Conservation (phyloP, 2,329 filamentous ascomycete species). For the Fusarium tricinctum region DNA sequence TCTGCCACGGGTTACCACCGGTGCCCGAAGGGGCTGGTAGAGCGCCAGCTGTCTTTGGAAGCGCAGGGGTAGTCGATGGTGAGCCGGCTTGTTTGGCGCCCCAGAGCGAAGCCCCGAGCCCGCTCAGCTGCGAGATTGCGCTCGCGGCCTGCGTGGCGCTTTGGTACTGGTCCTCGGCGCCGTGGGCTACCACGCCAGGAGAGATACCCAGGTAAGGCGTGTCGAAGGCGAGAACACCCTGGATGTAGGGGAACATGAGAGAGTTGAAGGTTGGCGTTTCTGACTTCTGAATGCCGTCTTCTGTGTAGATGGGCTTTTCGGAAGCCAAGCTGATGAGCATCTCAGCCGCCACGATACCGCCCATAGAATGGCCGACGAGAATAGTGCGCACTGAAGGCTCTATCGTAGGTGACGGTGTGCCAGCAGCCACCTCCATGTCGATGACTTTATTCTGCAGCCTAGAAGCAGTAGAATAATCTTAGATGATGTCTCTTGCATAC, state of each 20-base stretch:
- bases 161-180: constrained; percentile 87
- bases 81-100: constrained; percentile 57
- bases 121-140: constrained; percentile 75
- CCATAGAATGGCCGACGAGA: constrained; percentile 90
- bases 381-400: constrained; percentile 87
- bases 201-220: constrained; percentile 90
- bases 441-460: constrained; percentile 94
- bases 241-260: constrained; percentile 94
- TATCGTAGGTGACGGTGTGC: constrained; percentile 84
- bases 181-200: constrained; percentile 85
- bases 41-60: constrained; percentile 44
- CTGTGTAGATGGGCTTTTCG: constrained; percentile 66
- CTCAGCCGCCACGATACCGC: constrained; percentile 94
- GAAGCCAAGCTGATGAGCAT: constrained; percentile 79
- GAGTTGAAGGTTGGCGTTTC: constrained; percentile 61
- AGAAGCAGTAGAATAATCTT: background rate
- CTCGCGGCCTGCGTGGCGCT: constrained; percentile 76
- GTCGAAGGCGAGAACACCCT: constrained; percentile 92
- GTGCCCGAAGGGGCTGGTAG: constrained; percentile 50
- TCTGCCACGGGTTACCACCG: constrained; percentile 71
- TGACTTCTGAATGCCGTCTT: constrained; percentile 58
- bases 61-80: constrained; percentile 34
- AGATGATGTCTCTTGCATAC: constrained; percentile 4
- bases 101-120: constrained; percentile 78
- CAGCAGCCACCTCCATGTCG: constrained; percentile 88